These are phyloP conservation scores for Barbatosphaeria neglecta DNA, from an alignment of 495 filamentous ascomycete genomes.

Conservation along the genomic window DNA sequence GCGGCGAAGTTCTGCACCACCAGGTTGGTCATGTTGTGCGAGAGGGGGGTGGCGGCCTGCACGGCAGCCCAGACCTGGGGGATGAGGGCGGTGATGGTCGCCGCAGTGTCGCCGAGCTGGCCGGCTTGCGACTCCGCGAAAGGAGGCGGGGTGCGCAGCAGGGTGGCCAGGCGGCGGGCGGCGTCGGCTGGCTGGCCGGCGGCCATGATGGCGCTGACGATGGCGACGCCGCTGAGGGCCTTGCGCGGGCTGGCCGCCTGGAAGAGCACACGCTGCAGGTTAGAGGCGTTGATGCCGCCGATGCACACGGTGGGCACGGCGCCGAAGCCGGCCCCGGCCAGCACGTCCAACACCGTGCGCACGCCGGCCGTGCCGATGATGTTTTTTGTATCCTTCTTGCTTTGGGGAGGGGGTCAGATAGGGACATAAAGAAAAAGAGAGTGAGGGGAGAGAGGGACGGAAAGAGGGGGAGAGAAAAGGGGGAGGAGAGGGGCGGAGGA, in stretches of 20 bases:
- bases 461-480: too few relatives aligned
- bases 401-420: too few relatives aligned
- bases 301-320: constrained; percentile 58
- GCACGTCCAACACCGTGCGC: constrained; percentile 50
- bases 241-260: constrained; percentile 43
- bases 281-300: constrained; percentile 75
- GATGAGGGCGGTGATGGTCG: constrained; percentile 37
- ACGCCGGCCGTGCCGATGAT: constrained; percentile 77
- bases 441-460: too few relatives aligned
- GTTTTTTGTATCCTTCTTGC: constrained; percentile 63
- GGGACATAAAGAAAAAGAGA: too few relatives aligned
- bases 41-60: constrained; percentile 53
- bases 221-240: constrained; percentile 64
- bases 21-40: constrained; percentile 94
- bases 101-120: constrained; percentile 40
- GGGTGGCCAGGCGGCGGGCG: constrained; percentile 40
- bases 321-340: constrained; percentile 29
- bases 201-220: constrained; percentile 82
- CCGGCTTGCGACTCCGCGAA: constrained; percentile 50
- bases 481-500: too few relatives aligned
- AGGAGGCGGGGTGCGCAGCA: constrained; percentile 26
- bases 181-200: constrained; percentile 51
- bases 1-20: constrained; percentile 89
- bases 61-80: constrained; percentile 49
- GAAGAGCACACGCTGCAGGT: constrained; percentile 60